A percentile compares a stretch with the other conserved stretches of the same genome.
phyloP scores from a whole-genome alignment of 2,329 filamentous ascomycete species.

The Alternaria sp. region DNA sequence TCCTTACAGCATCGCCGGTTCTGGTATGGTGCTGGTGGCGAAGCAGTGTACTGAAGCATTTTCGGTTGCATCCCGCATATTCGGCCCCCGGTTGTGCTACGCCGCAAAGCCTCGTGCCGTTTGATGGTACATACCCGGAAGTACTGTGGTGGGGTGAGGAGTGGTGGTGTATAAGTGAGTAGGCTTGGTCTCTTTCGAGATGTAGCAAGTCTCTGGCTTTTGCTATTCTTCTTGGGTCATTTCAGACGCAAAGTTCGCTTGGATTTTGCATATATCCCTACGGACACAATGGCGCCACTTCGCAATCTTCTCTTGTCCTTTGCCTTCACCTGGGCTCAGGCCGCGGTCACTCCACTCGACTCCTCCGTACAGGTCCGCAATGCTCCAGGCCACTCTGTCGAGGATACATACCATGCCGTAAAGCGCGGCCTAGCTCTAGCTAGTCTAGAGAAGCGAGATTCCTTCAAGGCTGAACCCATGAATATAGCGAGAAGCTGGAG shows the following conservation, averaged over 20 bases:
- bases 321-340: neutral
- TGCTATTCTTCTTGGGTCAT: neutral
- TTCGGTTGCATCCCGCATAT: constrained; percentile 3
- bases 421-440: constrained; percentile 15
- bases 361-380: constrained; percentile 7
- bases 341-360: neutral
- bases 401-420: constrained; percentile 18
- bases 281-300: neutral
- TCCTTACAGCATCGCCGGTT: neutral
- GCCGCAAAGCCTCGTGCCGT: constrained; percentile 1
- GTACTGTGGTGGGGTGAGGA: neutral
- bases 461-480: constrained; percentile 13
- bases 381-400: constrained; percentile 13
- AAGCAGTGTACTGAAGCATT: constrained; percentile 6
- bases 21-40: neutral
- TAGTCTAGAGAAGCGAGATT: constrained; percentile 9
- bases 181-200: neutral
- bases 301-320: neutral
- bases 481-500: constrained; percentile 51
- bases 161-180: constrained; percentile 3
- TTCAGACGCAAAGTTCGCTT: neutral
- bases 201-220: neutral
- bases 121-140: neutral
- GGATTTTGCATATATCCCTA: neutral
- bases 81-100: neutral